Percentiles rank a stretch among this genome's conserved stretches.
Conservation (phyloP, 306 rosid species). For the Lathyrus tuberosus region DNA sequence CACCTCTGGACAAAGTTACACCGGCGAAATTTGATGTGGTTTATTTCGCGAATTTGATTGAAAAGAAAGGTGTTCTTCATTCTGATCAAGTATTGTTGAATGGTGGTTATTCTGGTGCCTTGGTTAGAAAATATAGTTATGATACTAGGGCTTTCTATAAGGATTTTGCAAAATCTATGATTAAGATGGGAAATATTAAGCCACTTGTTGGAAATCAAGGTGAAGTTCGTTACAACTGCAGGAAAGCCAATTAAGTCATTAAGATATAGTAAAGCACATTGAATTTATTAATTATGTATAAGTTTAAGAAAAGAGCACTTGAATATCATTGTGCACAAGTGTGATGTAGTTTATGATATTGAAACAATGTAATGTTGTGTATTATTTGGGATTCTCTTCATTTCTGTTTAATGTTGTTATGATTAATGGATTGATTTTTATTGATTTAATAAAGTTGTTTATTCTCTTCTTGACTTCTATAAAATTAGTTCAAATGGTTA, state of each 20-base stretch:
- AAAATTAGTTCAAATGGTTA: not conserved
- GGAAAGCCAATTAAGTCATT: slow-evolving; percentile 30
- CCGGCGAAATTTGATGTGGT: slow-evolving; percentile 16
- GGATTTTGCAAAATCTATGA: slow-evolving; percentile 46
- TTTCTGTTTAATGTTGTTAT: not conserved
- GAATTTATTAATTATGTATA: not conserved
- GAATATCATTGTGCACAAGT: not conserved
- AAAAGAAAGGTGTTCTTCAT: slow-evolving; percentile 49
- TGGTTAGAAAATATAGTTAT: slow-evolving; percentile 41
- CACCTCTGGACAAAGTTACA: slow-evolving; percentile 48
- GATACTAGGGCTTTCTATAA: slow-evolving; percentile 4
- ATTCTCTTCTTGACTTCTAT: not conserved
- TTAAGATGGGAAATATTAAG: slow-evolving; percentile 60
- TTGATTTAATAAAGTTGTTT: not conserved
- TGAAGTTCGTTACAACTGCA: slow-evolving; percentile 51
- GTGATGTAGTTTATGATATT: not conserved
- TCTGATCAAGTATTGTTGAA: slow-evolving; percentile 55
- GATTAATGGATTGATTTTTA: not conserved
- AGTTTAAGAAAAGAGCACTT: not conserved
- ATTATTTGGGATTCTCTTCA: not conserved
- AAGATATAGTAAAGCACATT: not conserved
- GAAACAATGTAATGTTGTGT: not conserved
- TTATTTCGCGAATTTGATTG: slow-evolving; percentile 34
- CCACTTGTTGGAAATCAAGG: slow-evolving; percentile 51
- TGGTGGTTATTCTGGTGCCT: slow-evolving; percentile 40